Evolutionary conservation across 768 basidiomycete genomes (phyloP), one percentile per base, ranked within the genome.

Genomic region (Lentinula sp.): DNA sequence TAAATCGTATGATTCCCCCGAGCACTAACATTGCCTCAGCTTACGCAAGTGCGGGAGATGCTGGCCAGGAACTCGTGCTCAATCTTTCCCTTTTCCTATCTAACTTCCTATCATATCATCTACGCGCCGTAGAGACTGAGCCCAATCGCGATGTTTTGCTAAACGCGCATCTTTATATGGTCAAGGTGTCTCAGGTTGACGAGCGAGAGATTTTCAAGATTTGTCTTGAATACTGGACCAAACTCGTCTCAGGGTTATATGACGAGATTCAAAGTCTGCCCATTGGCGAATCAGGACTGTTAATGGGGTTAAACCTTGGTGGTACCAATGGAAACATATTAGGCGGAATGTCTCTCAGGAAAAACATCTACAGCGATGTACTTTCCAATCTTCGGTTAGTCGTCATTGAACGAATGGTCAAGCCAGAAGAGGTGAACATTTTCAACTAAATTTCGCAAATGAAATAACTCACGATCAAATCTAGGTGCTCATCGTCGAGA

Each of bases 181-280:
- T 98, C 70, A 98, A 98, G 75, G 87, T 99, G 40, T 95, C 93
- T 0, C 94, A 95, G 66, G 97, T 99, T 39, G 96, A 99, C 68
- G 97, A 99, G 70, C 88, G 96, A 56, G 97, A 99, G 73, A 91
- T 99, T 65, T 98, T 98, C 86, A 99, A 99, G 76, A 97, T 99
- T 69, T 97, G 96, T 66, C 76, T 98, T 69, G 97, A 98, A 70
- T 99, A 98, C 76, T 99, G 97, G 93, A 73, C 87, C 59, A 95
- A 95, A 73, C 87, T 99, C 31, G 96, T 99, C 13, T 86, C 93
- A 1, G 96, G 97, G 70, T 82, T 99, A 18, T 98, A 99, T 70
- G 96, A 98, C 64, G 97, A 99, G 78, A 90, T 97, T 55, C 95
- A 97, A 72, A 88, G 87, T 63, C 72, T 97, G 18, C 94, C 95